phyloP scores from a whole-genome alignment of 2,329 filamentous ascomycete species.

The Thielaviopsis ethacetica region DNA sequence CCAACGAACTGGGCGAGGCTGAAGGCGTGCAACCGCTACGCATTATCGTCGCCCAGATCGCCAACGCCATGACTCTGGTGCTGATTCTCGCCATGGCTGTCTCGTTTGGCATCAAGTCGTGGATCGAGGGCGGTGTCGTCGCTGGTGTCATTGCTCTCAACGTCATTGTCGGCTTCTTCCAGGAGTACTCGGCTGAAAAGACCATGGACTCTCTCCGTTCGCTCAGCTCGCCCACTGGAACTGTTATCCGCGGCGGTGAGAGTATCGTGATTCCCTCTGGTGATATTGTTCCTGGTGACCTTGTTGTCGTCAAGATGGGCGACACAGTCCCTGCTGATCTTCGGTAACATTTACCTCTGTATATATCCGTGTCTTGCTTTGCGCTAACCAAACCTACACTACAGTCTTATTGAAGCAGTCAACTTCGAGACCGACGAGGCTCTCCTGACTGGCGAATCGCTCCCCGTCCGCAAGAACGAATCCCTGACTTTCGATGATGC shows the following conservation, averaged over 20 bases:
- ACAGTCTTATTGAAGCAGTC: conserved; percentile 32
- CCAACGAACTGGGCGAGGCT: conserved; percentile 35
- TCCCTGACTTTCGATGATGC: conserved; percentile 22
- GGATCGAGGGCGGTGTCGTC: conserved; percentile 34
- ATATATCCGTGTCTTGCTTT: no score
- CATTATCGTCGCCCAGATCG: conserved; percentile 39
- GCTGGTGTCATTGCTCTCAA: conserved; percentile 36
- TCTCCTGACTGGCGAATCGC: conserved; percentile 42
- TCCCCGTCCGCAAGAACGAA: conserved; percentile 35
- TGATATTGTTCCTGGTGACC: conserved; percentile 38
- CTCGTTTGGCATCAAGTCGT: conserved; percentile 32
- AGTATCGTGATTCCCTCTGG: conserved; percentile 19
- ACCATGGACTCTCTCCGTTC: conserved; percentile 25
- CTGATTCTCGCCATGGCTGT: conserved; percentile 44
- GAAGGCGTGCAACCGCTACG: conserved; percentile 36
- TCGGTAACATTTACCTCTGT: conserved; percentile 16
- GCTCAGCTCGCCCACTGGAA: conserved; percentile 22
- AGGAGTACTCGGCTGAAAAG: conserved; percentile 25
- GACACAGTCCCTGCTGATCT: conserved; percentile 42
- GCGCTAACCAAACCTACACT: background rate
- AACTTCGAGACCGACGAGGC: conserved; percentile 50
- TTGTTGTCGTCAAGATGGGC: conserved; percentile 32
- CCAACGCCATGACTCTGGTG: conserved; percentile 42
- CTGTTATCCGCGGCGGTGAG: conserved; percentile 23
- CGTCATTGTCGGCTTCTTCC: conserved; percentile 30